Evolutionary conservation across 805 yeast genomes (phyloP), one percentile per base, ranked within the genome.

Genomic region (Kluyveromyces nonfermentans): DNA sequence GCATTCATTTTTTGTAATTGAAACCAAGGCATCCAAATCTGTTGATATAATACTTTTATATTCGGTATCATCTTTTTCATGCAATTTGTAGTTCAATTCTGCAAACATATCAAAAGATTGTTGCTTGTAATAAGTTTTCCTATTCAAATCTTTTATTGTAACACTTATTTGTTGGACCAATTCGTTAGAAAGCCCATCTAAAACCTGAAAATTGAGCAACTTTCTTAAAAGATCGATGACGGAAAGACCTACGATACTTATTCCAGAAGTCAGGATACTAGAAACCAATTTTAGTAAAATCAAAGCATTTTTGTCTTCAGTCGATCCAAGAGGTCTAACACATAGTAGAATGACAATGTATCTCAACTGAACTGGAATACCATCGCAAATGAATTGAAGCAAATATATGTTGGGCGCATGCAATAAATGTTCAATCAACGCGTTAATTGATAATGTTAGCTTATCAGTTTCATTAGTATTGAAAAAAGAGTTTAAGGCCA

Each of bases 211-310:
- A 9, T 63, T 57, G 35, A 83, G 61, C 6, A 84, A 56, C 44
- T 73, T 77, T 48, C 80, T 77, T 58, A 84, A 71, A 33, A 85
- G 74, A 59, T 89, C 97, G 33, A 87, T 70, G 5, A 88, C 84
- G 9, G 96, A 83, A 37, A 93, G 67, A 0, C 97, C 97, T 48
- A 88, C 82, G 72, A 90, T 77, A 59, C 83, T 86, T 35, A 86
- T 86, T 33, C 80, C 80, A 0, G 93, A 81, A 1, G 82, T 72
- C n/a, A 89, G 68, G 25, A 87, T 64, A 10, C 81, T 80, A 8
- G 79, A 64, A 7, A 79, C 67, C 43, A 74, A 59, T 38, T 63
- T 62, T 22, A 80, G 67, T 33, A 70, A 63, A 28, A 67, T 48
- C 22, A 56, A 39, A 33, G 48, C 39, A 35, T 12, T 46, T 30